phyloP scores from a whole-genome alignment of 192 early-diverging fungal species.

The Backusella westeae region DNA sequence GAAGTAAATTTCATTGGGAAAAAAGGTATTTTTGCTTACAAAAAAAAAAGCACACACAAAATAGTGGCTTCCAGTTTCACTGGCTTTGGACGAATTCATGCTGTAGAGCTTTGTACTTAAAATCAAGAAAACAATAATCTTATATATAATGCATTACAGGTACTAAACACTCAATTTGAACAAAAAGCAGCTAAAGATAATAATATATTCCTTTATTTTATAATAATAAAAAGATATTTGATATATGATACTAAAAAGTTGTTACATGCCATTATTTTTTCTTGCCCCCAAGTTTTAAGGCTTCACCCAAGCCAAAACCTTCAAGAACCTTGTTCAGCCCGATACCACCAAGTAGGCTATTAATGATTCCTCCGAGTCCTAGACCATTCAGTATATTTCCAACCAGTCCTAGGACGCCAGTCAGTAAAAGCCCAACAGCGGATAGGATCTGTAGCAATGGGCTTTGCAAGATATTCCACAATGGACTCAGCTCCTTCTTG shows the following conservation, averaged over 20 bases:
- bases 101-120: too few species aligned
- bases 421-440: conserved; percentile 22
- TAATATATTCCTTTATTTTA: background rate
- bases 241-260: too few species aligned
- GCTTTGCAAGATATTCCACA: conserved; percentile 23
- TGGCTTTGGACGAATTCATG: too few species aligned
- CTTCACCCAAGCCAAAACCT: conserved; percentile 15
- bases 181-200: background rate
- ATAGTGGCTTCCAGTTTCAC: too few species aligned
- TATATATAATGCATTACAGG: background rate
- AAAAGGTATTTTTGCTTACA: too few species aligned
- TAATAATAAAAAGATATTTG: background rate
- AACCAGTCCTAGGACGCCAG: conserved; percentile 19
- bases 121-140: background rate
- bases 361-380: conserved; percentile 19
- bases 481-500: conserved; percentile 12
- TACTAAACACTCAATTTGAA: background rate
- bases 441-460: conserved; percentile 25
- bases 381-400: conserved; percentile 25
- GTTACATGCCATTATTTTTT: background rate
- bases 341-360: conserved; percentile 22
- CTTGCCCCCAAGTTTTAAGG: conserved; percentile 10
- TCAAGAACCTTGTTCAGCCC: conserved; percentile 23
- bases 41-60: too few species aligned
- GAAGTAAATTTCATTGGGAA: too few species aligned